phyloP scores from a whole-genome alignment of 1,284 basidiomycete genomes.

The Vanrija humicola region DNA sequence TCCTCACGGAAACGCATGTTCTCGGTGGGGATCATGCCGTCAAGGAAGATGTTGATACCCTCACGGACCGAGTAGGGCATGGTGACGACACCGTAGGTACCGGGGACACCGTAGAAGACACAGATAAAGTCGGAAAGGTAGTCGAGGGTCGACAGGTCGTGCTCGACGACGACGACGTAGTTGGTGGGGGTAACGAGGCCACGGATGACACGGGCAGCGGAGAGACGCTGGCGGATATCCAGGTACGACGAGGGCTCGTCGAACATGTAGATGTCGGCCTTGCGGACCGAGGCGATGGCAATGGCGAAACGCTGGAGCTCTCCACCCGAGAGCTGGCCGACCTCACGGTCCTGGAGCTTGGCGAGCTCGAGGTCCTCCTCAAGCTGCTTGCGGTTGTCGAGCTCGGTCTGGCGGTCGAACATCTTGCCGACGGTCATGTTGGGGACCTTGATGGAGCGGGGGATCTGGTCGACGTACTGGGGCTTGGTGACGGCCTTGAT shows the following conservation, averaged over 20 bases:
- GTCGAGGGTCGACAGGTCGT: constrained; percentile 93
- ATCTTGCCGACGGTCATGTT: constrained; percentile 77
- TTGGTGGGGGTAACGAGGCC: constrained; percentile 70
- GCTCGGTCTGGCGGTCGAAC: constrained; percentile 61
- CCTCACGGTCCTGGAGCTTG: constrained; percentile 76
- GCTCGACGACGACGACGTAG: constrained; percentile 94
- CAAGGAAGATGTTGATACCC: constrained; percentile 98
- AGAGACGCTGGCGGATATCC: constrained; percentile 88
- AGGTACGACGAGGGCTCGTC: constrained; percentile 95
- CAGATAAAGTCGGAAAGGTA: constrained; percentile 97
- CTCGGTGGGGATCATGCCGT: constrained; percentile 96
- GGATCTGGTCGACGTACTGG: constrained; percentile 98
- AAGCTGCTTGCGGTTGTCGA: constrained; percentile 69
- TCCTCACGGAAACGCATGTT: constrained; percentile 95
- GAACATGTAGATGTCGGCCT: constrained; percentile 68
- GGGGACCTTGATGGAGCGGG: constrained; percentile 82
- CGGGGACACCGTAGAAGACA: constrained; percentile 92
- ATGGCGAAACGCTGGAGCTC: constrained; percentile 90
- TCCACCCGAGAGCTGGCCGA: constrained; percentile 83
- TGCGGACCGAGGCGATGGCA: constrained; percentile 61
- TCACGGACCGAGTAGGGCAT: constrained; percentile 96
- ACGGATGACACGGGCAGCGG: constrained; percentile 94
- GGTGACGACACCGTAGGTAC: constrained; percentile 95
- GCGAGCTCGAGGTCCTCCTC: constrained; percentile 79
- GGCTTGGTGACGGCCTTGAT: constrained; percentile 97